A percentile compares a stretch with the other conserved stretches of the same genome.
These are phyloP conservation scores for Phytophthora ramorum DNA, from an alignment of 352 stramenopile genomes.

Conservation along the genomic window DNA sequence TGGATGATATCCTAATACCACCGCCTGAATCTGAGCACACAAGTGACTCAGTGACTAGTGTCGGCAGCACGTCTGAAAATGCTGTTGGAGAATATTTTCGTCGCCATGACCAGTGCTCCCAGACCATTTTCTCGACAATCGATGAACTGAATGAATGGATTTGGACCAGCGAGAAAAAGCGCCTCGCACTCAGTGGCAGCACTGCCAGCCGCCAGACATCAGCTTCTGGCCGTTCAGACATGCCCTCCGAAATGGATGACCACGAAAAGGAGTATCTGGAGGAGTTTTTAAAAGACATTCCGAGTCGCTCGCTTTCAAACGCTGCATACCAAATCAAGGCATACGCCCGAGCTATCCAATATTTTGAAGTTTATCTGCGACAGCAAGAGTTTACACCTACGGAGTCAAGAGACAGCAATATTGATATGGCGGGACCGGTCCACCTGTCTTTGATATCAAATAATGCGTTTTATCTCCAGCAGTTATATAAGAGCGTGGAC, in stretches of 20 bases:
- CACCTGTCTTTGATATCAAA: constrained; percentile 58
- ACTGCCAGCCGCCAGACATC: constrained; percentile 48
- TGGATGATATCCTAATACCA: constrained; percentile 53
- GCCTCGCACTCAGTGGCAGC: constrained; percentile 62
- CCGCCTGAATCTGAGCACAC: constrained; percentile 36
- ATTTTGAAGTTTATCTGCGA: constrained; percentile 76
- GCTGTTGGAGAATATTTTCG: constrained; percentile 68
- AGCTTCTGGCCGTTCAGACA: constrained; percentile 48
- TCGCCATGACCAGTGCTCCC: constrained; percentile 84
- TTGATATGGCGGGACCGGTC: constrained; percentile 40
- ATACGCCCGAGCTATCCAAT: constrained; percentile 76
- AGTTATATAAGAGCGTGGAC: constrained; percentile 82
- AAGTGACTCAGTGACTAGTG: constrained; percentile 19
- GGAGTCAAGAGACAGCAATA: constrained; percentile 23
- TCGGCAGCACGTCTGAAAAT: constrained; percentile 12
- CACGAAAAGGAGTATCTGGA: constrained; percentile 82
- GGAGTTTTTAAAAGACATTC: constrained; percentile 80
- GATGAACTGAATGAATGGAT: constrained; percentile 91
- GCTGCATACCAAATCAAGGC: constrained; percentile 75
- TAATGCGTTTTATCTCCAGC: constrained; percentile 75
- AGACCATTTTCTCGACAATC: constrained; percentile 88
- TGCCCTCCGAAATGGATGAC: constrained; percentile 67
- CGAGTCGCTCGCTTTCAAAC: constrained; percentile 68
- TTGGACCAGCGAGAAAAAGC: constrained; percentile 86
- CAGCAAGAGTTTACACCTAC: constrained; percentile 49